Conservation (phyloP, 768 basidiomycete species). For the Kwoniella sp. region DNA sequence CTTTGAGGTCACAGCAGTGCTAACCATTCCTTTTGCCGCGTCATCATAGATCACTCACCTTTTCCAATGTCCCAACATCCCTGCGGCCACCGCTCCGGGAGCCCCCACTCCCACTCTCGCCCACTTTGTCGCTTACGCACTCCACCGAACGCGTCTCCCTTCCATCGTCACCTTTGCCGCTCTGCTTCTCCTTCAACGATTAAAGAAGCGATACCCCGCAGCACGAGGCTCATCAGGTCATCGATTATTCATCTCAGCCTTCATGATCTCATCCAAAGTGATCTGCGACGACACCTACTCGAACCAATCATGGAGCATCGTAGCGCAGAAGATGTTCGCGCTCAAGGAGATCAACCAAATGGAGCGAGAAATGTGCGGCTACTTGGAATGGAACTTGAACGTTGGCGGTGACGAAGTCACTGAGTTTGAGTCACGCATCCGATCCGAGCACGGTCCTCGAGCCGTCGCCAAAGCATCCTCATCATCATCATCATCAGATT, state of each 20-base stretch:
- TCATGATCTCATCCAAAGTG: conserved; percentile 91
- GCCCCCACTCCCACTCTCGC: conserved; percentile 66
- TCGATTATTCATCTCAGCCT: conserved; percentile 83
- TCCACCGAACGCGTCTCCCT: conserved; percentile 78
- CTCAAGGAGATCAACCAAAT: conserved; percentile 92
- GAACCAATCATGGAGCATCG: conserved; percentile 89
- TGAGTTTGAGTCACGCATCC: conserved; percentile 55
- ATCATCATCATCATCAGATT: conserved; percentile 16
- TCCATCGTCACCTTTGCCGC: conserved; percentile 68
- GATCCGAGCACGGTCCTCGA: conserved; percentile 53
- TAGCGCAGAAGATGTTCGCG: conserved; percentile 82
- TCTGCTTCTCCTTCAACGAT: conserved; percentile 73
- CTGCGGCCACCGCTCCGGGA: conserved; percentile 62
- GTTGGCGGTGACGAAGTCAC: conserved; percentile 54
- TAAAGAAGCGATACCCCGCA: conserved; percentile 89
- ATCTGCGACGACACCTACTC: conserved; percentile 93
- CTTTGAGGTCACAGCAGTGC: background rate
- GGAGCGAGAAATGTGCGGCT: conserved; percentile 91
- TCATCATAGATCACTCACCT: conserved; percentile 67
- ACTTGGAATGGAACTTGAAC: conserved; percentile 76
- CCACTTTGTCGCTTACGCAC: conserved; percentile 81
- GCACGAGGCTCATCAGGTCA: conserved; percentile 88
- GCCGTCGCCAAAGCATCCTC: conserved; percentile 33
- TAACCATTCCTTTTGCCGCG: conserved; percentile 5
- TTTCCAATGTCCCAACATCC: conserved; percentile 81